Conservation (phyloP, 805 yeast species). For the Ogataea angusta region DNA sequence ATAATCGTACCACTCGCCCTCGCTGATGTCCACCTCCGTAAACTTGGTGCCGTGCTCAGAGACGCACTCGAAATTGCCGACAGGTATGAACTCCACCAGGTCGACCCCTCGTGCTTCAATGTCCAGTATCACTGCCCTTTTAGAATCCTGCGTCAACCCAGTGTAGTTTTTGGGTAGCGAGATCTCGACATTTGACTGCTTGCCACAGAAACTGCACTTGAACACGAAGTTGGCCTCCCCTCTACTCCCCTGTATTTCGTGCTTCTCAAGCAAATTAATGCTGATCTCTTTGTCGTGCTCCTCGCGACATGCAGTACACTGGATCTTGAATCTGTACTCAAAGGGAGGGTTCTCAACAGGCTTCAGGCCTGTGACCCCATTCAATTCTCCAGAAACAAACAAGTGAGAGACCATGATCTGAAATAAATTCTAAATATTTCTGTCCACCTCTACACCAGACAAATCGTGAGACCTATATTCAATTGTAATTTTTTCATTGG, state of each 20-base stretch:
- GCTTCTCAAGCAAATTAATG: slow-evolving; percentile 63
- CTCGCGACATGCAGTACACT: slow-evolving; percentile 80
- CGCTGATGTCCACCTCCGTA: slow-evolving; percentile 65
- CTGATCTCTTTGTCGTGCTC: slow-evolving; percentile 65
- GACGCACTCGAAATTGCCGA: slow-evolving; percentile 53
- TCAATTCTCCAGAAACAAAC: slow-evolving; percentile 35
- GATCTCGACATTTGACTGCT: slow-evolving; percentile 25
- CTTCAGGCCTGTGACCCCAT: slow-evolving; percentile 34
- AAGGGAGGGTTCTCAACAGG: slow-evolving; percentile 69
- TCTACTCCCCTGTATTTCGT: slow-evolving; percentile 63
- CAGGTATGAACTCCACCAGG: slow-evolving; percentile 62
- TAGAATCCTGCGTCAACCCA: slow-evolving; percentile 38
- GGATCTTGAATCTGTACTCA: slow-evolving; percentile 69
- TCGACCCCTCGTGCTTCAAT: slow-evolving; percentile 89
- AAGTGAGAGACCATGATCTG: slow-evolving; percentile 27
- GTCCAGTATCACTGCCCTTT: slow-evolving; percentile 47
- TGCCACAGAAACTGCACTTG: slow-evolving; percentile 34
- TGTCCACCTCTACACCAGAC: slow-evolving; percentile 3
- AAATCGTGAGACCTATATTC: neutral
- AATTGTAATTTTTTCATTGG: slow-evolving; percentile 6
- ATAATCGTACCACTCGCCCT: slow-evolving; percentile 92
- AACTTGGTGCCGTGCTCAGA: slow-evolving; percentile 50
- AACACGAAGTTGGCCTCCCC: slow-evolving; percentile 85
- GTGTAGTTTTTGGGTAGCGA: slow-evolving; percentile 22
- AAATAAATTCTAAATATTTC: neutral